phyloP scores from a whole-genome alignment of 192 early-diverging fungal species.

The Neocallimastix lanati region DNA sequence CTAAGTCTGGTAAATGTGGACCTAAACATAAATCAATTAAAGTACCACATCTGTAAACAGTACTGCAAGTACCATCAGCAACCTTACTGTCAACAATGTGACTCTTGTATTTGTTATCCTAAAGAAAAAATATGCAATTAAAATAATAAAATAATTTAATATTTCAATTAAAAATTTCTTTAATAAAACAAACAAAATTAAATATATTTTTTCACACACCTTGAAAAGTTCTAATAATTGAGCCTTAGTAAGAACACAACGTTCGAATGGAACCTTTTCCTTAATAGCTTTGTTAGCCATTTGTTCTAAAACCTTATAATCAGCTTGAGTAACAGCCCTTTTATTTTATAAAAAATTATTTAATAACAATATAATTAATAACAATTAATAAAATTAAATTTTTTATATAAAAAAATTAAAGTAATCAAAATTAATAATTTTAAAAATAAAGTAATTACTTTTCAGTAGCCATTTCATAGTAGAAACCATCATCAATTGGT shows the following conservation, averaged over 20 bases:
- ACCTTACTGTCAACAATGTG: conserved; percentile 70
- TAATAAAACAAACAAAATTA: too few relatives aligned
- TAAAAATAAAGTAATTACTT: conserved; percentile 21
- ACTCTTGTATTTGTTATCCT: conserved; percentile 94
- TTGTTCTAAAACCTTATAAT: conserved; percentile 76
- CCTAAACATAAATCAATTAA: conserved; percentile 92
- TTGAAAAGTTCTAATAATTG: conserved; percentile 91
- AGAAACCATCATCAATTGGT: conserved; percentile 86
- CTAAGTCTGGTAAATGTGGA: conserved; percentile 89
- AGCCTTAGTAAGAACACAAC: conserved; percentile 72
- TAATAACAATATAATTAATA: too few relatives aligned
- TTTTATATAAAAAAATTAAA: too few relatives aligned
- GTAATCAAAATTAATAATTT: too few relatives aligned
- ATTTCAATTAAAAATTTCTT: too few relatives aligned
- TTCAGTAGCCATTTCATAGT: conserved; percentile 84
- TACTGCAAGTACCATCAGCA: conserved; percentile 79
- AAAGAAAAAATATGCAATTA: too few relatives aligned
- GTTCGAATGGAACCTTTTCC: conserved; percentile 90
- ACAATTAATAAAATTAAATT: too few relatives aligned
- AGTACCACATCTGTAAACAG: conserved; percentile 95
- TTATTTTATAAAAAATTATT: too few relatives aligned
- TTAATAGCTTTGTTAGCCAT: conserved; percentile 71
- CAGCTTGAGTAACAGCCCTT: conserved; percentile 56
- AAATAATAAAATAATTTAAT: too few relatives aligned
- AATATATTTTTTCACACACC: too few relatives aligned